A percentile compares a stretch with the other conserved stretches of the same genome.
phyloP scores from a whole-genome alignment of 139 green algal species.

The Edaphochlamys debaryana region DNA sequence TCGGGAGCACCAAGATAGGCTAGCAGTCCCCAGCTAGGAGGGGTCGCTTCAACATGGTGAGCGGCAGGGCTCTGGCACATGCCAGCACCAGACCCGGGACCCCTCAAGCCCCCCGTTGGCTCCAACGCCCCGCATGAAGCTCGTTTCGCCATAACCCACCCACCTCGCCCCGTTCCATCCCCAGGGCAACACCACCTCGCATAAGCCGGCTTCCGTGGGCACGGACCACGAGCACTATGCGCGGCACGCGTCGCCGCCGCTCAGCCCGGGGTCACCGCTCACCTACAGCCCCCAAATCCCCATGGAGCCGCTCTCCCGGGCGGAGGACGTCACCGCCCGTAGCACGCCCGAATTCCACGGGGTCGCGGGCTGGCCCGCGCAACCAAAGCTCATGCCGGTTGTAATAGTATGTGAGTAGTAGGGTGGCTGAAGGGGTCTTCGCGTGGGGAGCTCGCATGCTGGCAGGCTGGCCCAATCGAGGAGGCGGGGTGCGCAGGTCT shows the following conservation, averaged over 20 bases:
- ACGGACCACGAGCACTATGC: constrained; percentile 28
- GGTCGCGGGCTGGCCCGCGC: constrained; percentile 75
- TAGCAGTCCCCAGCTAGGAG: too few relatives aligned
- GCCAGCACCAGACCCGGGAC: too few relatives aligned
- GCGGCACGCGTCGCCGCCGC: constrained; percentile 49
- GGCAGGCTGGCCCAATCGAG: too few relatives aligned
- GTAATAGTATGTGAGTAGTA: constrained; percentile 84
- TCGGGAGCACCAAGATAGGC: too few relatives aligned
- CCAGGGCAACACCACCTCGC: constrained; percentile 75
- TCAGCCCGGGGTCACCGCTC: constrained; percentile 83
- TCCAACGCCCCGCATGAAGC: too few relatives aligned
- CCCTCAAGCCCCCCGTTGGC: too few relatives aligned
- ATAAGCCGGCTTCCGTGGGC: constrained; percentile 45
- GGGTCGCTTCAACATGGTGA: too few relatives aligned
- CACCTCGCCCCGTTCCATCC: too few relatives aligned
- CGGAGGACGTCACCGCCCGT: constrained; percentile 38
- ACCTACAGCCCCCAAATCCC: constrained; percentile 87
- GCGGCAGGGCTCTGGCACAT: too few relatives aligned
- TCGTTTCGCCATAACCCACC: too few relatives aligned
- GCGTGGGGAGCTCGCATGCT: too few relatives aligned
- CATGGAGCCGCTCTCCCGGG: constrained; percentile 71
- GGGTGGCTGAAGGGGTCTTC: not conserved
- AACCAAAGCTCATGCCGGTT: constrained; percentile 87
- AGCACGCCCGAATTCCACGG: constrained; percentile 75
- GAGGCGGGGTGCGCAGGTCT: too few relatives aligned